Conservation (phyloP, 2,329 filamentous ascomycete species). For the Mollisia scopiformis region DNA sequence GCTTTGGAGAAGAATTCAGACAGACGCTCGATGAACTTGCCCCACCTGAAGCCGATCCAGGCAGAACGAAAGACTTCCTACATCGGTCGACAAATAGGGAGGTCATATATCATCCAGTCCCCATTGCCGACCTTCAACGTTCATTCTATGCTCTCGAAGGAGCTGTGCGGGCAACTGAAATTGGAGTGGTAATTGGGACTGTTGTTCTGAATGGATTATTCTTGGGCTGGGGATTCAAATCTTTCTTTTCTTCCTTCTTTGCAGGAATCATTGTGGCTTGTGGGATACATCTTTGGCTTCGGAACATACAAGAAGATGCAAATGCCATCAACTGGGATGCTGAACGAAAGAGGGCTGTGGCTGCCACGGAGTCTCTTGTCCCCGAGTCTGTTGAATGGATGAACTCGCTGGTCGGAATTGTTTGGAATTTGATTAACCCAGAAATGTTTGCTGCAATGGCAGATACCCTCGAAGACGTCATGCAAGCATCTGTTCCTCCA, state of each 20-base stretch:
- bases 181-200: constrained; percentile 19
- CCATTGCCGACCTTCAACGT: constrained; percentile 22
- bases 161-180: constrained; percentile 13
- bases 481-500: constrained; percentile 27
- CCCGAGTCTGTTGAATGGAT: constrained; percentile 28
- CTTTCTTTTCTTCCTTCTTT: constrained; percentile 17
- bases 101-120: constrained; percentile 26
- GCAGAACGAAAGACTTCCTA: constrained; percentile 23
- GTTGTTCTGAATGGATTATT: constrained; percentile 22
- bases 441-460: constrained; percentile 28
- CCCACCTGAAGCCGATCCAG: constrained; percentile 26
- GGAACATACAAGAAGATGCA: constrained; percentile 24
- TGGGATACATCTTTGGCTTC: constrained; percentile 26
- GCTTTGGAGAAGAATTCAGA: constrained; percentile 22
- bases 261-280: constrained; percentile 22
- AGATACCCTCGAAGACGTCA: constrained; percentile 28
- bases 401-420: constrained; percentile 23
- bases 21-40: constrained; percentile 21
- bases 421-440: constrained; percentile 26
- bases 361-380: constrained; percentile 22
- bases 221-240: constrained; percentile 18
- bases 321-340: constrained; percentile 27
- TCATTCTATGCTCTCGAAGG: constrained; percentile 23
- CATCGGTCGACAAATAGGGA: constrained; percentile 24
- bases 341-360: constrained; percentile 19